Evolutionary conservation across 495 filamentous ascomycete genomes (phyloP).

Genomic region (Cudoniella acicularis): DNA sequence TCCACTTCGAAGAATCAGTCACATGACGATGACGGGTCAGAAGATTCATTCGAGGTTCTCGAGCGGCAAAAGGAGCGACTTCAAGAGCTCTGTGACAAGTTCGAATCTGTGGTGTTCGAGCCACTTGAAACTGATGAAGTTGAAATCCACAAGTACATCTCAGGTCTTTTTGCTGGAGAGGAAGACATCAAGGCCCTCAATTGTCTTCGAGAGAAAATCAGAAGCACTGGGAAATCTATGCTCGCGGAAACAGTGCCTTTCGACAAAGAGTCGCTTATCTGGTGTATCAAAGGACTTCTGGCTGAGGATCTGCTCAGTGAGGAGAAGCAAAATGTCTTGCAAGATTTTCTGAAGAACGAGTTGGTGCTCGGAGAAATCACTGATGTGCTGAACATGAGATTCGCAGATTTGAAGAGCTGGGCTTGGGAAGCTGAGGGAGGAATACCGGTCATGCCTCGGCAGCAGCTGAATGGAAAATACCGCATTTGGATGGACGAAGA

Average conservation of each 20-base stretch:
- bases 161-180: slow-evolving; percentile 44
- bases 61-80: slow-evolving; percentile 39
- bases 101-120: slow-evolving; percentile 58
- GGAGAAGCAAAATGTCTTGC: slow-evolving; percentile 55
- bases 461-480: slow-evolving; percentile 66
- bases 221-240: too few relatives aligned
- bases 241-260: slow-evolving; percentile 24
- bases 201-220: slow-evolving; percentile 18
- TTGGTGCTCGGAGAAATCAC: slow-evolving; percentile 56
- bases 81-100: slow-evolving; percentile 49
- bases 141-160: slow-evolving; percentile 48
- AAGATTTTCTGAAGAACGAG: slow-evolving; percentile 56
- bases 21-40: slow-evolving; percentile 2
- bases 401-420: slow-evolving; percentile 57
- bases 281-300: slow-evolving; percentile 49
- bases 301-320: slow-evolving; percentile 55
- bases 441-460: slow-evolving; percentile 57
- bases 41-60: slow-evolving; percentile 35
- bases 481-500: slow-evolving; percentile 67
- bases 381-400: slow-evolving; percentile 67
- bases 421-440: slow-evolving; percentile 48
- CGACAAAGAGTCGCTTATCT: slow-evolving; percentile 24
- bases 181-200: slow-evolving; percentile 32
- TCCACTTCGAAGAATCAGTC: slow-evolving; percentile 14
- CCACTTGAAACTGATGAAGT: slow-evolving; percentile 41